phyloP scores from a whole-genome alignment of 1,284 basidiomycete genomes.

The Somion occarium region DNA sequence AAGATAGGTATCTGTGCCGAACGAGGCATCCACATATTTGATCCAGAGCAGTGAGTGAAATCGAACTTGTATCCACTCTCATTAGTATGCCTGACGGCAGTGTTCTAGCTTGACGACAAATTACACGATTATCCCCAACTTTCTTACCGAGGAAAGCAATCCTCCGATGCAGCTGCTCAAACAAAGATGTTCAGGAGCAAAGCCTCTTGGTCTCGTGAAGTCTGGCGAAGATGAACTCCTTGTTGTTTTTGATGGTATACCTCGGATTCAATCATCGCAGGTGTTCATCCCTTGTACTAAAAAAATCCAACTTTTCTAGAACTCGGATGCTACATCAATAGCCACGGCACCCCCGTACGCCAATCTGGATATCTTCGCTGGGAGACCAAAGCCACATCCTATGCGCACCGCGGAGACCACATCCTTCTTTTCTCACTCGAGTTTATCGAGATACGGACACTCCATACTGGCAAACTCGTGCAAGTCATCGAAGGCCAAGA shows the following conservation, averaged over 20 bases:
- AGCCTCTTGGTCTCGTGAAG: conserved; percentile 62
- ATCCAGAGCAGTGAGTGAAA: conserved; percentile 57
- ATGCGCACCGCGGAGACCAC: conserved; percentile 52
- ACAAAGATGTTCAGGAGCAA: conserved; percentile 50
- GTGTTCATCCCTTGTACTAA: neutral
- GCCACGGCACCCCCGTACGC: conserved; percentile 49
- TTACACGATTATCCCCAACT: conserved; percentile 56
- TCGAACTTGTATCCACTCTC: neutral
- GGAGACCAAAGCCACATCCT: conserved; percentile 63
- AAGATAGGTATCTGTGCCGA: conserved; percentile 61
- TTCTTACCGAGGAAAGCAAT: conserved; percentile 39
- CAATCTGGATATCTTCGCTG: conserved; percentile 63
- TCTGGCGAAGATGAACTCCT: conserved; percentile 54
- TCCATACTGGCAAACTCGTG: conserved; percentile 56
- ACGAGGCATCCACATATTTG: conserved; percentile 57
- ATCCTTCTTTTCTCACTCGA: conserved; percentile 66
- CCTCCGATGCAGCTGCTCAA: conserved; percentile 49
- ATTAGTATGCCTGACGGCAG: neutral
- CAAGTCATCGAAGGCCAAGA: conserved; percentile 71
- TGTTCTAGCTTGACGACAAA: conserved; percentile 22
- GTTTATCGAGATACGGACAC: conserved; percentile 69
- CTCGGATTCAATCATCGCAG: neutral
- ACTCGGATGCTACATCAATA: conserved; percentile 70
- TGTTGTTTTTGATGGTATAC: conserved; percentile 64
- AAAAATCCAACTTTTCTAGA: conserved; percentile 21